phyloP scores from a whole-genome alignment of 2,329 filamentous ascomycete genomes.

The Monilinia laxa region DNA sequence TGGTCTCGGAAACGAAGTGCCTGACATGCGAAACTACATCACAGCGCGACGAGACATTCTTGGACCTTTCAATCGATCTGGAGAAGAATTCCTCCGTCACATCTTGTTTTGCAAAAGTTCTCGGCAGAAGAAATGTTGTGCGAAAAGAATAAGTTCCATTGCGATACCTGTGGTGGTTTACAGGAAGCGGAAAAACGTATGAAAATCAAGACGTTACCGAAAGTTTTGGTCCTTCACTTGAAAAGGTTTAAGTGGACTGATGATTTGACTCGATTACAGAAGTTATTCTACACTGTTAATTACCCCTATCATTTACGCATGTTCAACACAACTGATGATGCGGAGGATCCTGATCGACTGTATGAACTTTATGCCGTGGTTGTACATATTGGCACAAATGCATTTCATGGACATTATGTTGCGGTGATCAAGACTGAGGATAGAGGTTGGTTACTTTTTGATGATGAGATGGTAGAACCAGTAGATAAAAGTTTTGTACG shows the following conservation, averaged over 20 bases:
- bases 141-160: conserved; percentile 98
- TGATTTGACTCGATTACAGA: conserved; percentile 88
- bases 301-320: conserved; percentile 91
- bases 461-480: conserved; percentile 97
- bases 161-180: conserved; percentile 91
- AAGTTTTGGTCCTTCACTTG: conserved; percentile 85
- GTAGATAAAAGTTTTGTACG: conserved; percentile 95
- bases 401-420: conserved; percentile 97
- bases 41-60: conserved; percentile 90
- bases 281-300: conserved; percentile 93
- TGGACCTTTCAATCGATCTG: conserved; percentile 93
- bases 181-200: conserved; percentile 98
- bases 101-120: conserved; percentile 87
- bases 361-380: conserved; percentile 98
- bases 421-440: conserved; percentile 97
- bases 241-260: conserved; percentile 99
- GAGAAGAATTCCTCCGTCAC: conserved; percentile 96
- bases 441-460: conserved; percentile 91
- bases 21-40: conserved; percentile 95
- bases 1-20: conserved; percentile 95
- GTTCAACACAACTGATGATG: conserved; percentile 86
- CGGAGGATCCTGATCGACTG: conserved; percentile 87
- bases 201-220: conserved; percentile 95
- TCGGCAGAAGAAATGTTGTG: conserved; percentile 98
- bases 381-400: conserved; percentile 93